Evolutionary conservation across 1,284 basidiomycete species (phyloP), one percentile per base, ranked within the genome.

Genomic region (Ustilago tritici): DNA sequence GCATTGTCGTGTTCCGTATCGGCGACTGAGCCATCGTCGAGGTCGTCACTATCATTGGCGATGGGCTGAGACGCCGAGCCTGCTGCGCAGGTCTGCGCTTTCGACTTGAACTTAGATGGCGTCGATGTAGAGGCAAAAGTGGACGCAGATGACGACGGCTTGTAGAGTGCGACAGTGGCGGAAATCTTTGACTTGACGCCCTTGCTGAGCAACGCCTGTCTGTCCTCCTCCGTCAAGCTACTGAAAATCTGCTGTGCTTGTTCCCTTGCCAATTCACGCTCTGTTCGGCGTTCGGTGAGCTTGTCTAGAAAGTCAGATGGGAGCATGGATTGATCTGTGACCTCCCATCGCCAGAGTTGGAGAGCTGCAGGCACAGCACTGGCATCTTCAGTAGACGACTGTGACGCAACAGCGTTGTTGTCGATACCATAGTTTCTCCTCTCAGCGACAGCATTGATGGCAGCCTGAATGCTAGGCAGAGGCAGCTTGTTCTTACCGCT

Each of bases 291-390:
- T n/a, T 86, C 86, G 38, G 91, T 89, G 1, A 90, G 89, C 84
- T 90, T 93, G 69, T 93, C 92, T 65, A 88, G 88, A 9, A 89
- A 88, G 79, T 89, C 90, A 81, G 90, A 91, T 0, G 93, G 93
- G 36, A 95, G 86, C 90, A 92, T 92, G 55, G 90, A 88, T 57
- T 89, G 87, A 15, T 90, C 89, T 76, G 89, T 91, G 8, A 92
- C 91, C 83, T 95, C 94, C 94, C 94, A 95, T 70, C 94, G 89
- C 93, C 93, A 95, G n/a, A 93, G 87, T 76, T 90, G 91, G 38
- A 93, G 79, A 19, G 78, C 75, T 61, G 84, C 65, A 8, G 70
- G 73, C 6, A 77, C 38, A 17, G 35, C 10, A 34, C 41, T 14
- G 2, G 61, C 19, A 19, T 58, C 54, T 17, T 68, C 56, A 14